Percentiles rank a stretch among this genome's conserved stretches.
Conservation (phyloP, 2,329 filamentous ascomycete species). For the Alternaria burnsii region DNA sequence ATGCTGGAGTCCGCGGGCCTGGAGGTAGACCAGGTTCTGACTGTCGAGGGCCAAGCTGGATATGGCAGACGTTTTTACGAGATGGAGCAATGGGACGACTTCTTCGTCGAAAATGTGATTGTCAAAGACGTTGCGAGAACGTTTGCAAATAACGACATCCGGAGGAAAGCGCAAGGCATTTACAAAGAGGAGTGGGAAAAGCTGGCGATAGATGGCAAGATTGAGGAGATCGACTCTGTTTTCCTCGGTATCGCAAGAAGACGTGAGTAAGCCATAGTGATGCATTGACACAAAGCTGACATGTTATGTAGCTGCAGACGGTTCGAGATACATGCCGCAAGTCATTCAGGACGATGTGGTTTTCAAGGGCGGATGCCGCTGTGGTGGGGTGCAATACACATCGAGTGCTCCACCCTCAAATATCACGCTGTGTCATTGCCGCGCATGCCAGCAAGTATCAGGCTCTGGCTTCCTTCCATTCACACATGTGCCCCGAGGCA, state of each 20-base stretch:
- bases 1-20: conserved; percentile 50
- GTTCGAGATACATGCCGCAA: conserved; percentile 29
- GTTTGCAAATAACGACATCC: conserved; percentile 43
- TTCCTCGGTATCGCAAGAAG: conserved; percentile 50
- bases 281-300: conserved; percentile 12
- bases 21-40: conserved; percentile 40
- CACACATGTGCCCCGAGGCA: conserved; percentile 45
- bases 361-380: conserved; percentile 56
- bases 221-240: conserved; percentile 52
- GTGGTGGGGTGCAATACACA: conserved; percentile 55
- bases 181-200: conserved; percentile 52
- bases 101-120: conserved; percentile 49
- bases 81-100: conserved; percentile 43
- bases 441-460: conserved; percentile 59
- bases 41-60: conserved; percentile 46
- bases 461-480: conserved; percentile 59
- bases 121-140: conserved; percentile 33
- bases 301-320: conserved; percentile 31
- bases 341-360: conserved; percentile 20
- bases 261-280: conserved; percentile 28
- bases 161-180: conserved; percentile 43
- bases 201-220: conserved; percentile 47
- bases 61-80: conserved; percentile 40
- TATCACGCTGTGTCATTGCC: conserved; percentile 58
- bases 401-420: conserved; percentile 46